Percentiles rank a stretch among this genome's conserved stretches.
Conservation (phyloP, 2,329 filamentous ascomycete species). For the Talaromyces sp. region DNA sequence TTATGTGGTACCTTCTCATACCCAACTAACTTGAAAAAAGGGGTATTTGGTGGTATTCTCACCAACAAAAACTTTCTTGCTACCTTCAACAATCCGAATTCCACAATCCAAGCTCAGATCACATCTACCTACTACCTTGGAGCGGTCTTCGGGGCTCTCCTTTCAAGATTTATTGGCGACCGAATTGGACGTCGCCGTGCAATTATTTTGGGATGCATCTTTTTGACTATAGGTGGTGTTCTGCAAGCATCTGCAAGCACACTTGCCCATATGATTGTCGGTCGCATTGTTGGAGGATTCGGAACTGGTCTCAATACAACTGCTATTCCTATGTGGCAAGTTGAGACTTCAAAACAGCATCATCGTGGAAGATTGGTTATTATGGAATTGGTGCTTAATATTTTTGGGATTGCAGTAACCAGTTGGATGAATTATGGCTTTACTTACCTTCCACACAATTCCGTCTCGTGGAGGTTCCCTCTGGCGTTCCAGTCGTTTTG, state of each 20-base stretch:
- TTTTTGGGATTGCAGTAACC: slow-evolving; percentile 24
- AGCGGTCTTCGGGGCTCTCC: slow-evolving; percentile 19
- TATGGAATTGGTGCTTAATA: slow-evolving; percentile 3
- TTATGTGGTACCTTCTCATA: too few relatives aligned
- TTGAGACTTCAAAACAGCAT: slow-evolving; percentile 3
- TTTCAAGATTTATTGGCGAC: slow-evolving; percentile 23
- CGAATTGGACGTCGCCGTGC: slow-evolving; percentile 13
- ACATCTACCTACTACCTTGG: slow-evolving; percentile 26
- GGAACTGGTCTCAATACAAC: slow-evolving; percentile 54
- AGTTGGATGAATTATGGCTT: slow-evolving; percentile 46
- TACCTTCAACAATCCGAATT: slow-evolving; percentile 20
- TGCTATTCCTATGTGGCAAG: slow-evolving; percentile 51
- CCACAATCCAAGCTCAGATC: slow-evolving; percentile 27
- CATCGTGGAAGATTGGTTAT: slow-evolving; percentile 13
- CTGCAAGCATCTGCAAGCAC: slow-evolving; percentile 22
- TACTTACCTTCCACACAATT: slow-evolving; percentile 30
- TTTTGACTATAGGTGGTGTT: slow-evolving; percentile 20
- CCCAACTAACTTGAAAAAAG: too few relatives aligned
- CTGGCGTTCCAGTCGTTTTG: slow-evolving; percentile 31
- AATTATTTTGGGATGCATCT: slow-evolving; percentile 19
- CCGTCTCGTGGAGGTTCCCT: slow-evolving; percentile 23
- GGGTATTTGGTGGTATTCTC: slow-evolving; percentile 27
- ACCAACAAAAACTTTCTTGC: slow-evolving; percentile 18
- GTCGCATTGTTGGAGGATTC: slow-evolving; percentile 49
- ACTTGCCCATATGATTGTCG: slow-evolving; percentile 50